Percentiles rank a stretch among this genome's conserved stretches.
phyloP scores from a whole-genome alignment of 306 rosid genomes.

The Acacia melanoxylon region DNA sequence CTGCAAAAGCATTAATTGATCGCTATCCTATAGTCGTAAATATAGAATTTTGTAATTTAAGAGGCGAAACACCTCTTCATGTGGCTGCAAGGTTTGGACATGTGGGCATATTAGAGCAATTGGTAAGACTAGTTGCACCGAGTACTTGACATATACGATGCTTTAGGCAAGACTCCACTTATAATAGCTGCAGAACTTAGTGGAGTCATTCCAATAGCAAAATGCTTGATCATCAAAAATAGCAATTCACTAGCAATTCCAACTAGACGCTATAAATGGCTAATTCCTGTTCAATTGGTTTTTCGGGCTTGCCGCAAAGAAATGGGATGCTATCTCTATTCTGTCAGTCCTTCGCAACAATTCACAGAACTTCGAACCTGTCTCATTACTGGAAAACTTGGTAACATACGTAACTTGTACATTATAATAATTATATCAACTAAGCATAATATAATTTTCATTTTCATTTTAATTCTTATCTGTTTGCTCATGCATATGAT shows the following conservation, averaged over 20 bases:
- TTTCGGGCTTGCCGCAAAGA: rapidly evolving
- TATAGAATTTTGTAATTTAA: too few species aligned
- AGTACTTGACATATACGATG: neutral
- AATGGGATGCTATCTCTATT: neutral
- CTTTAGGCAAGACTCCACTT: too few species aligned
- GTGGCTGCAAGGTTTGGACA: neutral
- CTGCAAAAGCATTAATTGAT: too few species aligned
- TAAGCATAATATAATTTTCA: too few species aligned
- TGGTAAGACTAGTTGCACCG: neutral
- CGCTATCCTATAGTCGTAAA: too few species aligned
- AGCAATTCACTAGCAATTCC: neutral
- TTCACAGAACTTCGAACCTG: neutral
- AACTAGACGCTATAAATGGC: too few species aligned
- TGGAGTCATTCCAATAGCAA: neutral
- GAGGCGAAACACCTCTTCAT: neutral
- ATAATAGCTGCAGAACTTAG: neutral
- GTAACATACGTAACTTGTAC: too few species aligned
- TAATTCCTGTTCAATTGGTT: neutral
- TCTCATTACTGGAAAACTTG: too few species aligned
- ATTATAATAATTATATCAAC: too few species aligned
- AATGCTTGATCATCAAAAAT: neutral
- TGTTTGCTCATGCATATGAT: neutral
- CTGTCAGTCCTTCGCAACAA: neutral
- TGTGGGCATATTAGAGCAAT: neutral
- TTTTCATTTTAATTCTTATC: too few species aligned